Base-by-base conservation (phyloP, 2,329 filamentous ascomycete genomes). In the Coniochaeta sp. region DNA sequence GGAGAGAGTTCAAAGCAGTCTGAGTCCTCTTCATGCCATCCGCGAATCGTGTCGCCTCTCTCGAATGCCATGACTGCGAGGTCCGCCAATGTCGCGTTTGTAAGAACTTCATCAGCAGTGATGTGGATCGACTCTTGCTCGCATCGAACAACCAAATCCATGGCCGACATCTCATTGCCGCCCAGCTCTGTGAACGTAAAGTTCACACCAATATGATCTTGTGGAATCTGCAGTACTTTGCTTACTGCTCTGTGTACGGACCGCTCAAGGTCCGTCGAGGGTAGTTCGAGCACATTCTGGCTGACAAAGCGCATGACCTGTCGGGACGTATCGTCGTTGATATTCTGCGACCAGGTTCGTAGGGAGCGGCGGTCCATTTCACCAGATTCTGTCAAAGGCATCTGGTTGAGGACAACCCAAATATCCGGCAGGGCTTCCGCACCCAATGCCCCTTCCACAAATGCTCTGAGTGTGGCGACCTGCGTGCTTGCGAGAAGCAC, bases 321-420 rank as follows among this genome's bases (percentile, higher is more conserved):
- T 47, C 74, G 72, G 63, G 81, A 76, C 26, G 74, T 63, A 30
- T 76, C 72, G 58, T 81, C 75, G 61, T 79, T 79, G 55, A 79
- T 75, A 62, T 83, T 82, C 68, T 83, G 80, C 28, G 77, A 76
- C 81, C 81, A 83, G 3, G 78, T 81, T 61, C 81, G 79, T 50
- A 83, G 64, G 60, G 72, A 74, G 34, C 79, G 72, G 47, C 74
- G 71, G 64, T 82, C 73, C 56, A 75, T 68, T 22, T 73, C 69
- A 16, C 75, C 77, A 14, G 70, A 64, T 0, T 71, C 69, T 55
- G 73, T 73, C n/a, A 75, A 58, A 7, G 79, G 79, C 73, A 83
- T 79, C 52, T 69, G 71, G 55, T 76, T 73, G 58, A 83, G 66
- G 3, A 78, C 73, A 19, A 82, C 72, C 79, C 80, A 83, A 9